Base-by-base conservation (phyloP, 208 protist genomes). In the Trypanosoma melophagium region DNA sequence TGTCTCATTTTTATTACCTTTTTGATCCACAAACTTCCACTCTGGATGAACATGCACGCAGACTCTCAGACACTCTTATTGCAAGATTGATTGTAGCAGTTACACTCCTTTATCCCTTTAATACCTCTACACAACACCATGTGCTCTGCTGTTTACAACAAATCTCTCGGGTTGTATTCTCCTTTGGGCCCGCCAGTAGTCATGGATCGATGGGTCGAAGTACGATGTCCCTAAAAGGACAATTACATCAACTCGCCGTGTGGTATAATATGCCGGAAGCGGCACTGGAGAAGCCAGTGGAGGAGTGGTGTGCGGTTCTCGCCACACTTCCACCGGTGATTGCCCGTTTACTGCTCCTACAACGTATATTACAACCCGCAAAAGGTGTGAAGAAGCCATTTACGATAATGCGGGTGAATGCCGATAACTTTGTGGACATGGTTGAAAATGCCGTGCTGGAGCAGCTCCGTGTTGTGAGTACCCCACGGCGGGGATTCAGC, bases 1-100 rank as follows among this genome's bases (percentile, higher is more conserved):
- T 83, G 58, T 65, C 63, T 9, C 69, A 71, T 56, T 83, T 69
- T 44, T 77, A 71, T 69, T 77, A 68, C 54, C 65, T 79, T 17
- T 69, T 83, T 51, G 69, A 80, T 14, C 69, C 74, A 21, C 51
- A 59, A 42, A 80, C 78, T 10, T 61, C 73, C 10, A 57, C 51
- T 9, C 51, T 71, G 25, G 69, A 61, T 50, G 66, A 76, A 5
- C 31, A 38, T 44, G 31, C 59, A 25, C 47, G 66, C 28, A 40
- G 25, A 24, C 51, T 83, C 24, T 71, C 67, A 19, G 69, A 83
- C 31, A 55, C n/a, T 35, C 59, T 80, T 52, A 40, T 83, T 47
- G 52, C 65, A 41, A 62, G 69, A 61, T 64, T 80, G n/a, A 53
- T 80, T 28, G 69, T 70, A 22, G 35, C 45, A 0, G 61, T 61